Base-by-base conservation (phyloP, 2,329 filamentous ascomycete genomes). In the Arthroderma sp. region DNA sequence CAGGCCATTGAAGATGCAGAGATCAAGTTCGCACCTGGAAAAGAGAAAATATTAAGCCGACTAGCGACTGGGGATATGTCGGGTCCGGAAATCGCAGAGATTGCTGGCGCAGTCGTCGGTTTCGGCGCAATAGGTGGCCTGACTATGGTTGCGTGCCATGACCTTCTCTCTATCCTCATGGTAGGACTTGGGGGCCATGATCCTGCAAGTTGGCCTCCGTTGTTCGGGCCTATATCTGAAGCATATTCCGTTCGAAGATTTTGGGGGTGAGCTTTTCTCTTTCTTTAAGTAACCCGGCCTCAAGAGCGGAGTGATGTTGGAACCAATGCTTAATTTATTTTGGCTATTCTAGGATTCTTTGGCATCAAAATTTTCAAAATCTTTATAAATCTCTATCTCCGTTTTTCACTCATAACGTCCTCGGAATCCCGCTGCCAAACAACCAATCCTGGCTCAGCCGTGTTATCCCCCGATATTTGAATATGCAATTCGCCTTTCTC, bases 181-280 rank as follows among this genome's bases (percentile, higher is more conserved):
- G 47, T 46, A 3, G 44, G 44, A 15, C 22, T 44, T 8, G 44
- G 44, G 1, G 31, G 39, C 4, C 33, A 34, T n/a, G 27, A 27
- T 5, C 38, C 41, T 27, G 40, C 34, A n/a, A 38, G 42, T 9
- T 50, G 46, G 43, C 48, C 48, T n/a, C 31, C 32, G 8, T 6
- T 44, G 7, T 50, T 46, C 28, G 48, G 48, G 8, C 28, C 39
- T 11, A 32, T 48, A 15, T 36, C 30, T 5, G 40, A 48, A 22
- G 31, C 45, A 10, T 48, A 45, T 28, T 48, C 46, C 30, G 10
- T 50, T 15, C 38, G 48, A 28, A 42, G 30, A 27, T 44, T 50
- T 29, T 50, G 48, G 48, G 36, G 48, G 48, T 50, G 42, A 29
- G 38, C 29, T n/a, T 5, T 5, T 30, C 10, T 9, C 10, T 9